These are phyloP conservation scores for Hyaloscypha finlandica DNA, from an alignment of 495 filamentous ascomycete genomes.

Conservation along the genomic window DNA sequence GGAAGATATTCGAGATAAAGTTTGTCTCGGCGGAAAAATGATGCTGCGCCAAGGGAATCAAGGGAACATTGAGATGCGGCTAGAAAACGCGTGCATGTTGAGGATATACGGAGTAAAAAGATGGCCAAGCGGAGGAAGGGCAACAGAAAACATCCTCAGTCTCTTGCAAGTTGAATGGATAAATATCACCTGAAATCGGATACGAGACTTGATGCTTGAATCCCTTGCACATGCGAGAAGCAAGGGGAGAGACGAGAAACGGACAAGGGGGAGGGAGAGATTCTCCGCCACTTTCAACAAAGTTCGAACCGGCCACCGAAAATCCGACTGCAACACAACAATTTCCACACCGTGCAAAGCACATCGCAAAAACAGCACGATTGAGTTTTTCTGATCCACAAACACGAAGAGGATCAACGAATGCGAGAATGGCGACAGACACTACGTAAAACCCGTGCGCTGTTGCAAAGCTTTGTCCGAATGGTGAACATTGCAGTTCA, in stretches of 20 bases:
- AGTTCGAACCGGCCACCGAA: background rate
- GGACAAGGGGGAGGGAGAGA: too few species aligned
- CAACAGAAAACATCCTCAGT: too few species aligned
- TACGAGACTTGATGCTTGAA: background rate
- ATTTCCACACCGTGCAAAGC: background rate
- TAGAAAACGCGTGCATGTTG: background rate
- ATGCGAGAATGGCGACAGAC: background rate
- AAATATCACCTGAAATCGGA: background rate
- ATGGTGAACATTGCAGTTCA: background rate
- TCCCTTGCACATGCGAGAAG: background rate
- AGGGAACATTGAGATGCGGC: background rate
- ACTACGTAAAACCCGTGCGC: background rate
- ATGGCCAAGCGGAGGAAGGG: background rate
- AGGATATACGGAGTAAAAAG: background rate
- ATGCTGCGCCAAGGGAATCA: background rate
- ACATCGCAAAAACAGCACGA: background rate
- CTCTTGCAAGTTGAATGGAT: too few species aligned
- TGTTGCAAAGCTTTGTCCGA: too few species aligned
- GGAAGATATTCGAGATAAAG: background rate
- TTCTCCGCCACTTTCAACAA: too few species aligned
- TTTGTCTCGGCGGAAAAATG: background rate
- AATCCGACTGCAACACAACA: background rate
- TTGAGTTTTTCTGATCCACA: background rate
- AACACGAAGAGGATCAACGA: background rate
- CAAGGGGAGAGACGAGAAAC: background rate